Conservation (phyloP, 768 basidiomycete genomes). For the Plicaturopsis crispa region DNA sequence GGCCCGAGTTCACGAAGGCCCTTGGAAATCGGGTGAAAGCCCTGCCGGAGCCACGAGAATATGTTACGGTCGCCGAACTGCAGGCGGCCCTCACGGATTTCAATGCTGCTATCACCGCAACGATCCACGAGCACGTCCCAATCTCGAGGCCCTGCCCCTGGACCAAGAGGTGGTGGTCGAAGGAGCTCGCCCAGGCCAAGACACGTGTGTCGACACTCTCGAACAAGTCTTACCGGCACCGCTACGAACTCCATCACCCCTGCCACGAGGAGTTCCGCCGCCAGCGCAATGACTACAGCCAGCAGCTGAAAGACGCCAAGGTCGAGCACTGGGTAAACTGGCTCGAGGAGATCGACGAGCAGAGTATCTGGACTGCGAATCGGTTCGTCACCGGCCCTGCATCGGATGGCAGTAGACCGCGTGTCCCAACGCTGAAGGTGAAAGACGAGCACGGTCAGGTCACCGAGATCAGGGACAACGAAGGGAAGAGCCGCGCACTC, state of each 20-base stretch:
- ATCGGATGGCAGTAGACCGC: conserved; percentile 2
- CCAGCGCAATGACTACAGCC: background rate
- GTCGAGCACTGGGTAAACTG: conserved; percentile 9
- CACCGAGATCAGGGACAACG: conserved; percentile 9
- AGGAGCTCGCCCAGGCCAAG: background rate
- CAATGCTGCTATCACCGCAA: background rate
- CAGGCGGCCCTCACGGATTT: background rate
- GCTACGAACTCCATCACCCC: background rate
- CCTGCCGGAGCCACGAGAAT: background rate
- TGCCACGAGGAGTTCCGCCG: background rate
- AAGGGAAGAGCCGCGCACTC: conserved; percentile 16
- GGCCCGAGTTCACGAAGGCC: conserved; percentile 3
- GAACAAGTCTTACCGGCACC: background rate
- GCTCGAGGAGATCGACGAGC: conserved; percentile 5
- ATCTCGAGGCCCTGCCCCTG: background rate
- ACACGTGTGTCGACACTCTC: background rate
- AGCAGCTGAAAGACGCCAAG: conserved; percentile 4
- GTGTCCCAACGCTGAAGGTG: conserved; percentile 17
- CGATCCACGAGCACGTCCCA: background rate
- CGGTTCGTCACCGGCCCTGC: conserved; percentile 6
- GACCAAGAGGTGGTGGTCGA: background rate
- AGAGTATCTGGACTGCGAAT: conserved; percentile 9
- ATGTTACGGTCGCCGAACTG: background rate
- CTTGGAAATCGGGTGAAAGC: background rate
- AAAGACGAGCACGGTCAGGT: background rate